phyloP scores from a whole-genome alignment of 2,329 filamentous ascomycete genomes.

The Penicillium sp. region DNA sequence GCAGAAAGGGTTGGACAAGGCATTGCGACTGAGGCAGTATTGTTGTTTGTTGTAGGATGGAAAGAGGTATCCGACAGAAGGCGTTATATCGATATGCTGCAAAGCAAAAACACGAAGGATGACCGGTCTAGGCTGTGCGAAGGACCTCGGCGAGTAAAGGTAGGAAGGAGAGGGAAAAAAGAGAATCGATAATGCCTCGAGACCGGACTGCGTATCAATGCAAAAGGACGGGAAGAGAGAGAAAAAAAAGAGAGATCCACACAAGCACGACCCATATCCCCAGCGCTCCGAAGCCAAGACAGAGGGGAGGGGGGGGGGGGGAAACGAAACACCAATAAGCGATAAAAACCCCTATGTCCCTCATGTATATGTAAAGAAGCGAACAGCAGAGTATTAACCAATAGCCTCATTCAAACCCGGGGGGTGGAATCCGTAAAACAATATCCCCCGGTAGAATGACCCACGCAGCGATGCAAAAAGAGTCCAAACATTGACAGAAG shows the following conservation, averaged over 20 bases:
- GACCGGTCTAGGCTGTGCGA: slow-evolving; percentile 33
- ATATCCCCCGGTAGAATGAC: slow-evolving; percentile 26
- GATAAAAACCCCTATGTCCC: slow-evolving; percentile 45
- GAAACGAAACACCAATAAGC: slow-evolving; percentile 29
- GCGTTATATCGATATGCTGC: slow-evolving; percentile 31
- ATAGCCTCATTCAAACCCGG: slow-evolving; percentile 22
- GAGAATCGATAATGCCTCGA: slow-evolving; percentile 33
- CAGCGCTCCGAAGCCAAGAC: slow-evolving; percentile 34
- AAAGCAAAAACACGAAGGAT: slow-evolving; percentile 23
- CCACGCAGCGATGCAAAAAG: slow-evolving; percentile 34
- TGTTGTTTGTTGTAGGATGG: slow-evolving; percentile 2
- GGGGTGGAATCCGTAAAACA: slow-evolving; percentile 21
- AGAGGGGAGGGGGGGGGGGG: slow-evolving; percentile 21
- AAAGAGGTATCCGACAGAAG: slow-evolving; percentile 1
- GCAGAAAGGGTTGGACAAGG: slow-evolving; percentile 30
- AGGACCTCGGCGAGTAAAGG: slow-evolving; percentile 32
- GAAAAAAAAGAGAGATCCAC: slow-evolving; percentile 27
- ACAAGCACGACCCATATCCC: slow-evolving; percentile 33
- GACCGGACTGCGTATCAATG: slow-evolving; percentile 35
- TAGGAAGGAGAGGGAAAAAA: slow-evolving; percentile 20
- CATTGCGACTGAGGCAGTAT: slow-evolving; percentile 20
- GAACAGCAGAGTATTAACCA: slow-evolving; percentile 42
- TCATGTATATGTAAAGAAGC: slow-evolving; percentile 48
- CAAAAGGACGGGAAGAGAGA: slow-evolving; percentile 32
- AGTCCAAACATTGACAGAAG: slow-evolving; percentile 28